A percentile compares a stretch with the other conserved stretches of the same genome.
Conservation (phyloP, 768 basidiomycete genomes). For the Rhodocollybia butyracea region DNA sequence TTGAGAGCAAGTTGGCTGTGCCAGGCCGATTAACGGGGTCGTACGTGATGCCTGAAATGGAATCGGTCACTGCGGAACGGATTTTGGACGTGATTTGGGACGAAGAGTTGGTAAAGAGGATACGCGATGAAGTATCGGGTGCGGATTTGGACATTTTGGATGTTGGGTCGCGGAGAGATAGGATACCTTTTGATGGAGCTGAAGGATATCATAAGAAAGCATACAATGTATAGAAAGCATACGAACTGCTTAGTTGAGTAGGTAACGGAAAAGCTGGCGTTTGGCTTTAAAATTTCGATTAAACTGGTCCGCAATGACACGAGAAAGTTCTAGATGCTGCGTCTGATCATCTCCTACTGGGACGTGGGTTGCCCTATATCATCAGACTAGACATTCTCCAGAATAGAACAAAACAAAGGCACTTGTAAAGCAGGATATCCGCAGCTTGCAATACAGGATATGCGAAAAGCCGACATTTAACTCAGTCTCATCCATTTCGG, state of each 20-base stretch:
- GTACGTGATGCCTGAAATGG: conserved; percentile 68
- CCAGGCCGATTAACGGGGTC: conserved; percentile 82
- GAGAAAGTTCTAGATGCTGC: conserved; percentile 88
- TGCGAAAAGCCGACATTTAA: conserved; percentile 86
- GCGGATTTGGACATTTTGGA: conserved; percentile 97
- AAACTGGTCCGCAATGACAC: conserved; percentile 81
- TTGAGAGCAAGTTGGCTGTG: conserved; percentile 74
- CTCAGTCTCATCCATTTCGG: conserved; percentile 76
- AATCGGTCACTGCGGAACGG: conserved; percentile 83
- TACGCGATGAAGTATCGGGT: conserved; percentile 72
- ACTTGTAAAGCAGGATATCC: conserved; percentile 86
- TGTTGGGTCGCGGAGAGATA: conserved; percentile 81
- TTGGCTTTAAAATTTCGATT: conserved; percentile 59
- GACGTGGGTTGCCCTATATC: conserved; percentile 90
- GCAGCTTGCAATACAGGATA: conserved; percentile 95
- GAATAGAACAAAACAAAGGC: conserved; percentile 35
- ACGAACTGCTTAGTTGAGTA: conserved; percentile 62
- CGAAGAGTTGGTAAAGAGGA: conserved; percentile 77
- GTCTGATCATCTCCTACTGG: conserved; percentile 96
- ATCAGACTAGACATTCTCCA: too few species aligned
- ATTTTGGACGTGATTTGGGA: conserved; percentile 66
- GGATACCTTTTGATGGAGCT: conserved; percentile 81
- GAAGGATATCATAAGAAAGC: too few species aligned
- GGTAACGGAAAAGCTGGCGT: conserved; percentile 69
- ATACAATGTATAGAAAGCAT: conserved; percentile 27